Conservation (phyloP, 73 alveolate species). For the Tetrahymena thermophila region DNA sequence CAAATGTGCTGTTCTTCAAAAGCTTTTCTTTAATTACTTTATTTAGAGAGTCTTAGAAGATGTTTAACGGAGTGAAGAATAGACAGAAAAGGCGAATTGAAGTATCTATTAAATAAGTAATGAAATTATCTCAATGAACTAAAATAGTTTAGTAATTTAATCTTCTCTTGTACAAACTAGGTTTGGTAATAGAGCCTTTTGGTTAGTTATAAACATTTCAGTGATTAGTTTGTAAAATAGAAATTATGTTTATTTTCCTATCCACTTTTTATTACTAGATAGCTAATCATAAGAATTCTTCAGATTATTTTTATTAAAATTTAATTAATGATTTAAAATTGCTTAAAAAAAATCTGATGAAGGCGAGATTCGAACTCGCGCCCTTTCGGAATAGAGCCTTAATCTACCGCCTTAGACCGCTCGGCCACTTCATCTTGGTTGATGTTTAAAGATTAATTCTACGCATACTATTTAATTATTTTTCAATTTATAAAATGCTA, state of each 20-base stretch:
- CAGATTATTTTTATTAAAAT: background rate
- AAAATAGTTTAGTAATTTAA: background rate
- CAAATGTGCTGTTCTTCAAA: background rate
- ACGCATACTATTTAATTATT: background rate
- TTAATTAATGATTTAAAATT: background rate
- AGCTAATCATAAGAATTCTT: background rate
- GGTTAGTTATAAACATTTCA: background rate
- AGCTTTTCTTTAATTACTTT: too few species aligned
- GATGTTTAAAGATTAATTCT: background rate
- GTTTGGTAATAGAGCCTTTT: background rate
- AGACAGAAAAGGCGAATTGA: background rate
- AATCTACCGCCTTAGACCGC: slow-evolving; percentile 50
- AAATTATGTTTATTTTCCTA: background rate
- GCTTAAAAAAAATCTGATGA: background rate
- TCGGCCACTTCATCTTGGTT: slow-evolving; percentile 40
- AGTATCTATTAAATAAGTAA: background rate
- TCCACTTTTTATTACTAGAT: background rate
- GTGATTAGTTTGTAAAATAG: background rate
- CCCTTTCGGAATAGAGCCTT: slow-evolving; percentile 45
- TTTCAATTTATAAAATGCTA: background rate
- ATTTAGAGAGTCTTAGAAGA: background rate
- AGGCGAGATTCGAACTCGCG: slow-evolving; percentile 50
- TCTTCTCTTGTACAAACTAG: background rate
- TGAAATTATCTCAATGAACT: too few species aligned
- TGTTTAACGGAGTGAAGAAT: too few species aligned